phyloP scores from a whole-genome alignment of 1,284 basidiomycete genomes.

The Termitomyces sp. region DNA sequence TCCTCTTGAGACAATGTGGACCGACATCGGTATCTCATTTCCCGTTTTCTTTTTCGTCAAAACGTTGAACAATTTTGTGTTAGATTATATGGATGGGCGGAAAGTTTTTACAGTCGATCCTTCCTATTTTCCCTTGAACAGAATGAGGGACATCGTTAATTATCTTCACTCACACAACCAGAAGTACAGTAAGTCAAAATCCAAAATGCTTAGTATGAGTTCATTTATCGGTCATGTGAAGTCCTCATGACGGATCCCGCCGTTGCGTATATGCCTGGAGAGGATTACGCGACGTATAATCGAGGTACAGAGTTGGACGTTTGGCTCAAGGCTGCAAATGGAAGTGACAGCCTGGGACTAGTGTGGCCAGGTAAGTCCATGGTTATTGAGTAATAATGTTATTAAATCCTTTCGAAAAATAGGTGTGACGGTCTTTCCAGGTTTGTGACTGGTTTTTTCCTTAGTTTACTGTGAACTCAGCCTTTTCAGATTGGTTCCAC shows the following conservation, averaged over 20 bases:
- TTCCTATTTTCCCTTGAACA: conserved; percentile 56
- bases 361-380: conserved; percentile 60
- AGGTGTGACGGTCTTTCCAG: conserved; percentile 59
- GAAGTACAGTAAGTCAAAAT: conserved; percentile 41
- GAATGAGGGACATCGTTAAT: conserved; percentile 61
- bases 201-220: background rate
- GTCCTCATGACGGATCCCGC: conserved; percentile 78
- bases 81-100: conserved; percentile 72
- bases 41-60: background rate
- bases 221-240: conserved; percentile 19
- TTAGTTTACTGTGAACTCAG: background rate
- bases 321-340: conserved; percentile 61
- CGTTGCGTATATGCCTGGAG: conserved; percentile 45
- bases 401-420: background rate
- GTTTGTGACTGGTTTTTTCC: conserved; percentile 25
- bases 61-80: background rate
- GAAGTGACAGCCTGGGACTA: conserved; percentile 53
- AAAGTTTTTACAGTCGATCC: conserved; percentile 66
- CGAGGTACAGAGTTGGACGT: conserved; percentile 50
- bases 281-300: conserved; percentile 51
- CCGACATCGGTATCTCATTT: conserved; percentile 52
- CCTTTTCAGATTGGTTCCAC: conserved; percentile 59
- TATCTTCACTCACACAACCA: conserved; percentile 57
- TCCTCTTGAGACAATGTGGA: conserved; percentile 75
- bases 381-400: background rate